Base-by-base conservation (phyloP, 306 rosid species). In the Castanopsis chinensis region DNA sequence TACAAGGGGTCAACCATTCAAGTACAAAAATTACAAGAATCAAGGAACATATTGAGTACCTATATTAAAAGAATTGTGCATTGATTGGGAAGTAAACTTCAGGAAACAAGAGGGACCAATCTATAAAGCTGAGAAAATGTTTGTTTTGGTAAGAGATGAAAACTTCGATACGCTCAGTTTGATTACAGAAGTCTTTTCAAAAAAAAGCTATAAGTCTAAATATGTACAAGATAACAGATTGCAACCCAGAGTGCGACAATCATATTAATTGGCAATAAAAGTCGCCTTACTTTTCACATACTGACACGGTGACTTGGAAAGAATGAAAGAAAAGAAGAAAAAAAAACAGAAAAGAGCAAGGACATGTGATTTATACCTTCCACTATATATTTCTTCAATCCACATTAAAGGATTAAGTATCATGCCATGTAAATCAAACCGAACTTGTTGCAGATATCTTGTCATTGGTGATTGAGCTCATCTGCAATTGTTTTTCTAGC, bases 401-500 rank as follows among this genome's bases (percentile, higher is more conserved):
- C 76, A 35, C 25, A 25, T 49, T 51, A 56, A 18, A 20, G 70
- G 54, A 75, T 58, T 21, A 56, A 81, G 75, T 76, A 52, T 56
- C 71, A n/a, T 27, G 77, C 65, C 59, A 58, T 49, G 45, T 71
- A 83, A 79, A 84, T 58, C 76, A 30, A 74, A 70, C 54, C 80
- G 71, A 71, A 61, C 49, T 59, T 33, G 65, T 51, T 13, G 74
- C 35, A 65, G 41, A 80, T 75, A 71, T 89, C 87, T 35, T 83
- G 79, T 84, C 82, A 67, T 56, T 85, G 89, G 79, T 19, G 15
- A 55, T 75, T 71, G 76, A 94, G 86, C 45, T 72, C 93, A 64
- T 81, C 83, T 51, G 86, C 92, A 2, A 92, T 93, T 79, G 81
- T 58, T 21, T 83, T 88, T 78, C 97, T 90, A 88, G 96, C 91